A percentile compares a stretch with the other conserved stretches of the same genome.
phyloP scores from a whole-genome alignment of 164 flowering plant species.

The Vitis rupestris region DNA sequence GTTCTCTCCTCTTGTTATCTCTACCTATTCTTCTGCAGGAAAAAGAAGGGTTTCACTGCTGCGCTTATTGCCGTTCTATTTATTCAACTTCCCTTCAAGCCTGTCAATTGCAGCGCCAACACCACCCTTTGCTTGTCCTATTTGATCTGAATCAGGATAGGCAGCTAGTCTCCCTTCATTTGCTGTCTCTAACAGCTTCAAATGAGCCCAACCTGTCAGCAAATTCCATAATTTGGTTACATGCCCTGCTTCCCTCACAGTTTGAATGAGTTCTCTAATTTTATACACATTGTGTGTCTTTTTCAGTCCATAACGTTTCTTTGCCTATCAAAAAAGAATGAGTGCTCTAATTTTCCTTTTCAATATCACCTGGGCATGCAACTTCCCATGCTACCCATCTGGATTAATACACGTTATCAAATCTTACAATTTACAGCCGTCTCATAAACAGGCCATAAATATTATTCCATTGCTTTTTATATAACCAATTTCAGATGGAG shows the following conservation, averaged over 20 bases:
- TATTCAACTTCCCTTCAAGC: constrained; percentile 61
- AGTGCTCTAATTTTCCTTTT: too few species aligned
- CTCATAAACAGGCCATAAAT: too few species aligned
- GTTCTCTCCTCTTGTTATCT: constrained; percentile 2
- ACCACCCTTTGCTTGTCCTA: constrained; percentile 37
- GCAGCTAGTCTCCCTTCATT: constrained; percentile 42
- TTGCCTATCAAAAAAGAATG: too few species aligned
- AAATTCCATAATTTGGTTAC: not conserved
- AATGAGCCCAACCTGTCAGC: constrained; percentile 72
- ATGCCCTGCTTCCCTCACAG: too few species aligned
- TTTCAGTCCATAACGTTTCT: too few species aligned
- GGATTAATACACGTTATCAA: not conserved
- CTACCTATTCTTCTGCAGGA: not conserved
- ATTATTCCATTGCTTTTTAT: too few species aligned
- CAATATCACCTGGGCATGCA: too few species aligned
- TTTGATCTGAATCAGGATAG: constrained; percentile 19
- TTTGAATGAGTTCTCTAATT: too few species aligned
- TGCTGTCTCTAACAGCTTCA: constrained; percentile 85
- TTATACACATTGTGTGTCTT: too few species aligned
- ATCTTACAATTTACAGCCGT: not conserved
- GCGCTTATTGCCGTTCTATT: constrained; percentile 18
- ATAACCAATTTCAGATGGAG: too few species aligned
- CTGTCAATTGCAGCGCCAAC: constrained; percentile 83
- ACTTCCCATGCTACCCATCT: not conserved
- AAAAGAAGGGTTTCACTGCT: not conserved